phyloP scores from a whole-genome alignment of 2,329 filamentous ascomycete species.

The Moelleriella libera region DNA sequence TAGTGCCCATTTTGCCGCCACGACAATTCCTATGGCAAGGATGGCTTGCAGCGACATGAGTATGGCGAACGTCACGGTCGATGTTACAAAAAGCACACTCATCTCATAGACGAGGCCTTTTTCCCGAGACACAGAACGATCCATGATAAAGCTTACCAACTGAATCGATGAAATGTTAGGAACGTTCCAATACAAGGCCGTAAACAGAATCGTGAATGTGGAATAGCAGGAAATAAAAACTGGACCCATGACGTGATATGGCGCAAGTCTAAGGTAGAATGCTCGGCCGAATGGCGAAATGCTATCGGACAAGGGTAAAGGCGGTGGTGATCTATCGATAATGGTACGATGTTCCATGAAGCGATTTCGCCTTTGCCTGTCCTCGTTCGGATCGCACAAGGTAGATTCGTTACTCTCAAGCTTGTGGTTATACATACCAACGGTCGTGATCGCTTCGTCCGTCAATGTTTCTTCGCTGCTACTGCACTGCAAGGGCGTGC shows the following conservation, averaged over 20 bases:
- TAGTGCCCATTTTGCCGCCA: slow-evolving; percentile 35
- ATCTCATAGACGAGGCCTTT: slow-evolving; percentile 15
- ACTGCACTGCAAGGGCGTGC: slow-evolving; percentile 5
- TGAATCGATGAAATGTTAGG: slow-evolving; percentile 32
- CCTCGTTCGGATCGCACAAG: not conserved
- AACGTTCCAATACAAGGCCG: slow-evolving; percentile 35
- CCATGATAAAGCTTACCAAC: slow-evolving; percentile 22
- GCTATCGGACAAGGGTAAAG: slow-evolving; percentile 2
- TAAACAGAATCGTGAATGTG: slow-evolving; percentile 27
- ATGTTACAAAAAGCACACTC: slow-evolving; percentile 24
- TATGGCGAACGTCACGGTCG: slow-evolving; percentile 22
- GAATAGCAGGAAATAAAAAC: slow-evolving; percentile 36
- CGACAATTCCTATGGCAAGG: slow-evolving; percentile 26
- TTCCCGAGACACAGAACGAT: slow-evolving; percentile 9
- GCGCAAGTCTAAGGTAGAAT: slow-evolving; percentile 35
- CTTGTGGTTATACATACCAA: not conserved
- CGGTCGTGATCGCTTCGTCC: not conserved
- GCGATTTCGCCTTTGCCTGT: not conserved
- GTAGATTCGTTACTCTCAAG: not conserved
- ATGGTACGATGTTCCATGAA: slow-evolving; percentile 8
- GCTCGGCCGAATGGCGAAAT: slow-evolving; percentile 38
- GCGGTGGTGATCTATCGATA: slow-evolving; percentile 2
- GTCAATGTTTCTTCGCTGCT: slow-evolving; percentile 10
- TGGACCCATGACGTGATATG: slow-evolving; percentile 34
- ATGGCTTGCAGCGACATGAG: slow-evolving; percentile 28